These are phyloP conservation scores for Trametes maxima DNA, from an alignment of 768 basidiomycete species.

Conservation along the genomic window DNA sequence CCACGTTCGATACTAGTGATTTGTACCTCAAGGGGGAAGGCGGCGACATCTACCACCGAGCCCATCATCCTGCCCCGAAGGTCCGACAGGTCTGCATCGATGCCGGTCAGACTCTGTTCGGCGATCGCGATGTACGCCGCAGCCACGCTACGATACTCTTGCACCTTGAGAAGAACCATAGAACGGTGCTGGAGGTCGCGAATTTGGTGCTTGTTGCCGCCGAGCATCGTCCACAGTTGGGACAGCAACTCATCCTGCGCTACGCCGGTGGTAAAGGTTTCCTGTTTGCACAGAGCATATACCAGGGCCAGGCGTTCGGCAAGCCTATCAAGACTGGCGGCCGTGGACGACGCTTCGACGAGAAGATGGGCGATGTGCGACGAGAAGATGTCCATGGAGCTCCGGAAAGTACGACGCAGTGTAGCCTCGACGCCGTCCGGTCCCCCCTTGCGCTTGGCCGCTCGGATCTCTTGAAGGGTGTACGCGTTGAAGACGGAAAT, in stretches of 20 bases:
- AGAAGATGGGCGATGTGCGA: slow-evolving; percentile 54
- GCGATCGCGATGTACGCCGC: slow-evolving; percentile 63
- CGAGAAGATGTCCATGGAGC: slow-evolving; percentile 63
- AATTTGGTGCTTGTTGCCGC: slow-evolving; percentile 55
- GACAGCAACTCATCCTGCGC: slow-evolving; percentile 58
- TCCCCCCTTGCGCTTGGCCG: slow-evolving; percentile 34
- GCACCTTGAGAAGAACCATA: slow-evolving; percentile 53
- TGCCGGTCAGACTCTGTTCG: slow-evolving; percentile 55
- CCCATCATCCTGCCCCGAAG: slow-evolving; percentile 68
- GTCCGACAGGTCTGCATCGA: slow-evolving; percentile 77
- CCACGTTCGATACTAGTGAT: slow-evolving; percentile 61
- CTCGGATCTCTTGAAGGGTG: slow-evolving; percentile 41
- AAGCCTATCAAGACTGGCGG: slow-evolving; percentile 59
- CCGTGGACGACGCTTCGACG: slow-evolving; percentile 62
- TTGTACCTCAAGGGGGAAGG: slow-evolving; percentile 70
- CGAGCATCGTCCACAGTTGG: slow-evolving; percentile 68
- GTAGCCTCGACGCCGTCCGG: slow-evolving; percentile 40
- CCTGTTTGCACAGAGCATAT: slow-evolving; percentile 59
- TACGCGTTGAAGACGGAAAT: slow-evolving; percentile 75
- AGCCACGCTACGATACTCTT: slow-evolving; percentile 60
- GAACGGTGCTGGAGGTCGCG: slow-evolving; percentile 53
- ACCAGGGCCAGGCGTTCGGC: slow-evolving; percentile 60
- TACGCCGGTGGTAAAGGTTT: slow-evolving; percentile 46
- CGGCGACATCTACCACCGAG: slow-evolving; percentile 56
- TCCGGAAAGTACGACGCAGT: slow-evolving; percentile 54